phyloP scores from a whole-genome alignment of 371 early-diverging fungal genomes.

The Lichtheimia hyalospora region DNA sequence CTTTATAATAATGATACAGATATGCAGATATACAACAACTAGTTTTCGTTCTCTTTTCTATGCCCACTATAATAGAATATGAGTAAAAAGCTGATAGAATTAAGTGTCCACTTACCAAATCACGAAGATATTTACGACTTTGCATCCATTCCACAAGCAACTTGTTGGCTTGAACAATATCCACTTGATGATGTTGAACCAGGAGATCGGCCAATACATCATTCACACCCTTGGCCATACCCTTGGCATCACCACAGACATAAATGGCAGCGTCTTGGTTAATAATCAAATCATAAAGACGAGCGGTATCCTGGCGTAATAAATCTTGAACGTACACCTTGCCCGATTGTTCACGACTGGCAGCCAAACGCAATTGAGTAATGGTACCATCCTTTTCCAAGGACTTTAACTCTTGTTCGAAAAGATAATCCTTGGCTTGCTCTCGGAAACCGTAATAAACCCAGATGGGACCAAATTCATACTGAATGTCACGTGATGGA shows the following conservation, averaged over 20 bases:
- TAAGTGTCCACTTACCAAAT: conserved; percentile 50
- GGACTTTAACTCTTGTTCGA: conserved; percentile 54
- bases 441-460: conserved; percentile 81
- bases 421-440: conserved; percentile 63
- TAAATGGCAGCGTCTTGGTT: conserved; percentile 69
- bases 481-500: conserved; percentile 29
- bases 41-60: not conserved
- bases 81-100: too few species aligned
- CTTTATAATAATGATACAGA: not conserved
- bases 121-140: conserved; percentile 72
- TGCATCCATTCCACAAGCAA: conserved; percentile 61
- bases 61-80: conserved; percentile 11
- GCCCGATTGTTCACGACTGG: conserved; percentile 52
- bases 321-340: conserved; percentile 87
- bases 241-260: conserved; percentile 89
- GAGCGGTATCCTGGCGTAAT: conserved; percentile 50
- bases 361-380: conserved; percentile 53
- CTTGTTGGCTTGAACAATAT: conserved; percentile 58
- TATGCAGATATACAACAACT: not conserved
- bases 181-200: conserved; percentile 44
- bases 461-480: conserved; percentile 49
- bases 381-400: conserved; percentile 55
- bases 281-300: conserved; percentile 59
- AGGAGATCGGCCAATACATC: conserved; percentile 72
- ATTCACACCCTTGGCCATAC: conserved; percentile 89